Evolutionary conservation across 164 flowering plant species (phyloP), one percentile per base, ranked within the genome.

Genomic region (Berberis thunbergii): DNA sequence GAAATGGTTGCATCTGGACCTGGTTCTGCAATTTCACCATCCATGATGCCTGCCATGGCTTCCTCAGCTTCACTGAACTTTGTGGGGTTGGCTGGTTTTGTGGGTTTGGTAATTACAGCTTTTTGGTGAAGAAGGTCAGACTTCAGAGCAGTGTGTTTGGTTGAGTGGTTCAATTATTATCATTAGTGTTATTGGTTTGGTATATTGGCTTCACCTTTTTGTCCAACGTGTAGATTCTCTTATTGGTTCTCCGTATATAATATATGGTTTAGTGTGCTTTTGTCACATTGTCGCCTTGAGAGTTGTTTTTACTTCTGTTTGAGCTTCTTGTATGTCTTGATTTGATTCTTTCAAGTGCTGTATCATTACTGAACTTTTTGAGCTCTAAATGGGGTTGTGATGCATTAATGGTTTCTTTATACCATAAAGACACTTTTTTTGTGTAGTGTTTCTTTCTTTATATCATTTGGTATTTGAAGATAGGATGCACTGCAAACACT

Each of bases 21-120:
- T 10, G 69, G 56, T 54, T 69, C 74, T 49, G 83, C 83, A 2
- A 3, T 70, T 62, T 55, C 84, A 1, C 84, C 84, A 41, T 69
- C 71, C 55, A 2, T 0, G n/a, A 6, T 60, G 48, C 74, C 52
- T 2, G 69, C 54, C 54, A 70, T 77, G 44, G 65, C 78, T 41
- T 76, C 80, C 0, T 63, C 73, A 1, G 49, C 72, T 6, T 44
- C 81, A 43, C 3, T 7, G n/a, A 42, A 6, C 39, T 45, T 41
- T 4, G 55, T 40, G 52, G 58, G 53, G 61, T 41, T 67, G 0
- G 63, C 58, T 57, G 53, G 64, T 50, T 65, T 57, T 57, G 46
- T 61, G 41, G 66, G 64, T 43, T 41, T 41, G 49, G 42, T 60
- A 45, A 45, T 63, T 39, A 57, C 10, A 69, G 60, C 62, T 69